phyloP scores from a whole-genome alignment of 805 yeast species.

The Metahyphopichia silvanorum region DNA sequence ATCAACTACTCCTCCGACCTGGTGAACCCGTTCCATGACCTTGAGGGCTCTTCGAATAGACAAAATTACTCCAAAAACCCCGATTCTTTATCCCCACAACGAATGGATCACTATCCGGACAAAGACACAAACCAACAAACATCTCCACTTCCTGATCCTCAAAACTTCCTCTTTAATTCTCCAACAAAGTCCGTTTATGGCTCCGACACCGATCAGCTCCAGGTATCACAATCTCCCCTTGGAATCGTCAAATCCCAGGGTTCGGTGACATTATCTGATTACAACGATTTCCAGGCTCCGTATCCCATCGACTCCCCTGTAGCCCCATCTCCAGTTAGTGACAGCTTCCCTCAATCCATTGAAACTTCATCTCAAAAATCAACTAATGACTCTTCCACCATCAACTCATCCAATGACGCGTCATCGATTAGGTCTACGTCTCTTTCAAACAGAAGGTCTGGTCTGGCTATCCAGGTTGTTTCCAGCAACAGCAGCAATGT shows the following conservation, averaged over 20 bases:
- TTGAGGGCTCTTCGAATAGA: no score
- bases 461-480: background rate
- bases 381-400: no score
- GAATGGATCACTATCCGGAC: slow-evolving; percentile 1
- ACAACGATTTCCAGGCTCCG: slow-evolving; percentile 3
- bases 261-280: background rate
- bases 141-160: slow-evolving; percentile 3
- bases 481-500: background rate
- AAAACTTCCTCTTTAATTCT: slow-evolving; percentile 2
- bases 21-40: no score
- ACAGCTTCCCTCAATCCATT: no score
- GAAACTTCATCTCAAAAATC: no score
- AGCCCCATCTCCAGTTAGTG: slow-evolving; percentile 8
- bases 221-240: background rate
- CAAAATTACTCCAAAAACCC: no score
- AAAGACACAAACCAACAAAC: background rate
- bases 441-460: no score
- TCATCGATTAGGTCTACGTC: no score
- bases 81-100: no score
- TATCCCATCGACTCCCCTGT: slow-evolving; percentile 15
- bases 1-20: no score
- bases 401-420: no score
- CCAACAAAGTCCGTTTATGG: slow-evolving; percentile 1
- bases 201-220: background rate
- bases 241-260: background rate